These are phyloP conservation scores for Mucor piriformis DNA, from an alignment of 371 early-diverging fungal species.

Conservation along the genomic window DNA sequence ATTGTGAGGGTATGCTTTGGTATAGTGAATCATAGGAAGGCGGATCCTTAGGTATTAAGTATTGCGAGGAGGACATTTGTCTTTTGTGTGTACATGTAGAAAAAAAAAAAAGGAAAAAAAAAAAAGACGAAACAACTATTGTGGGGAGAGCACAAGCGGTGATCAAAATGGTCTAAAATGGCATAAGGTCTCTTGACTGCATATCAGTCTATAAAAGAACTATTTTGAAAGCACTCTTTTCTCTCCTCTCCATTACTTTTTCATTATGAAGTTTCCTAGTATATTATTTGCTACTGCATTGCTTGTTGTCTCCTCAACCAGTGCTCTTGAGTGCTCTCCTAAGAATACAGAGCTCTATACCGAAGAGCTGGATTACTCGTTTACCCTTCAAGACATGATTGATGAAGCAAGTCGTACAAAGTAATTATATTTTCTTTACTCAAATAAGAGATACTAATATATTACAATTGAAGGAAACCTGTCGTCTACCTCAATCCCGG, in stretches of 20 bases:
- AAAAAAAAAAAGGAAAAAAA: not conserved
- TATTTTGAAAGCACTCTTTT: not conserved
- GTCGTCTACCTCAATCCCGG: constrained; percentile 35
- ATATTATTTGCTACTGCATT: constrained; percentile 3
- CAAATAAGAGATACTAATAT: not conserved
- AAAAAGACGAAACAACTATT: not conserved
- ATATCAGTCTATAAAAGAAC: not conserved
- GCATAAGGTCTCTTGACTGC: no score
- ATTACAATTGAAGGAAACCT: constrained; percentile 21
- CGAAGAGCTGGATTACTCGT: constrained; percentile 9
- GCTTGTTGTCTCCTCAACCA: not conserved
- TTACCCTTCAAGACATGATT: constrained; percentile 33
- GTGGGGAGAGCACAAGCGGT: no score
- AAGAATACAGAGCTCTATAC: constrained; percentile 4
- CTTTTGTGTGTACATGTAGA: no score
- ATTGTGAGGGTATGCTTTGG: constrained; percentile 28
- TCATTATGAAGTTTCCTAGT: constrained; percentile 15
- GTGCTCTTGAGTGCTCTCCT: constrained; percentile 16
- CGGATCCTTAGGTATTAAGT: constrained; percentile 43
- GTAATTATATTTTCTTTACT: constrained; percentile 6
- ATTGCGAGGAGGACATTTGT: constrained; percentile 24
- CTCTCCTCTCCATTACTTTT: not conserved
- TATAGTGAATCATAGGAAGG: constrained; percentile 49
- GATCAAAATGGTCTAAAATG: no score
- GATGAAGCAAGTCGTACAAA: constrained; percentile 30